Evolutionary conservation across 495 filamentous ascomycete genomes (phyloP).

Genomic region (Podospora bellae-mahoneyi): DNA sequence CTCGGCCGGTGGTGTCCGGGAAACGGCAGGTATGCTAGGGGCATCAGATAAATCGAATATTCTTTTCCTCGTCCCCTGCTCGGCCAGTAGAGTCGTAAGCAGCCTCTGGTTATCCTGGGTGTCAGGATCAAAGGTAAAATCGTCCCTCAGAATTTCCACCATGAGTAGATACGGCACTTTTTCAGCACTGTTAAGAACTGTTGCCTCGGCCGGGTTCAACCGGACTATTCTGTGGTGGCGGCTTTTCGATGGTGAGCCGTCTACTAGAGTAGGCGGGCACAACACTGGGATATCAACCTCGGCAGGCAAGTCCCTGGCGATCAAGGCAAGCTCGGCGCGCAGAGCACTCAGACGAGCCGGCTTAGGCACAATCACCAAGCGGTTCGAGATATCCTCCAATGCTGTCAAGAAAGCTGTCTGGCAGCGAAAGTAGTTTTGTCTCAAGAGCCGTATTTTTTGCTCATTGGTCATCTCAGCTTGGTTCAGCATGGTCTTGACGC

Average conservation of each 20-base stretch:
- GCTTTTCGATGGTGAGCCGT: constrained; percentile 60
- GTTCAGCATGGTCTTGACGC: constrained; percentile 44
- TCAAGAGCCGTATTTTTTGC: constrained; percentile 60
- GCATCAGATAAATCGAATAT: constrained; percentile 62
- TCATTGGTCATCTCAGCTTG: constrained; percentile 51
- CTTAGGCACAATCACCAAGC: constrained; percentile 69
- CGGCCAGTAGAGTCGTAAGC: constrained; percentile 55
- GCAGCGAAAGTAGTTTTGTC: constrained; percentile 71
- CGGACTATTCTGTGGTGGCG: constrained; percentile 71
- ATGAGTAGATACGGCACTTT: constrained; percentile 74
- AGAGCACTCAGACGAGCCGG: constrained; percentile 70
- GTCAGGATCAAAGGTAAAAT: constrained; percentile 71
- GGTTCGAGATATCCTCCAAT: constrained; percentile 73
- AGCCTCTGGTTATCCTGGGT: constrained; percentile 61
- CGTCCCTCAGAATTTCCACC: constrained; percentile 69
- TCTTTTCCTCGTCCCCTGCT: constrained; percentile 58
- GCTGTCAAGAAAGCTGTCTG: constrained; percentile 70
- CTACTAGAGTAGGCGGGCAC: constrained; percentile 63
- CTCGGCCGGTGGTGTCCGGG: constrained; percentile 31
- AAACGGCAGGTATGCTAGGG: constrained; percentile 33
- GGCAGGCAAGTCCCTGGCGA: constrained; percentile 67
- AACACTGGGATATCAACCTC: constrained; percentile 76
- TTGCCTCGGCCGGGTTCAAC: constrained; percentile 72
- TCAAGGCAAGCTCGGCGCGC: constrained; percentile 68
- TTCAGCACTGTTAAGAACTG: constrained; percentile 74